Conservation (phyloP, 2,329 filamentous ascomycete genomes). For the Stachybotrys echinatus region DNA sequence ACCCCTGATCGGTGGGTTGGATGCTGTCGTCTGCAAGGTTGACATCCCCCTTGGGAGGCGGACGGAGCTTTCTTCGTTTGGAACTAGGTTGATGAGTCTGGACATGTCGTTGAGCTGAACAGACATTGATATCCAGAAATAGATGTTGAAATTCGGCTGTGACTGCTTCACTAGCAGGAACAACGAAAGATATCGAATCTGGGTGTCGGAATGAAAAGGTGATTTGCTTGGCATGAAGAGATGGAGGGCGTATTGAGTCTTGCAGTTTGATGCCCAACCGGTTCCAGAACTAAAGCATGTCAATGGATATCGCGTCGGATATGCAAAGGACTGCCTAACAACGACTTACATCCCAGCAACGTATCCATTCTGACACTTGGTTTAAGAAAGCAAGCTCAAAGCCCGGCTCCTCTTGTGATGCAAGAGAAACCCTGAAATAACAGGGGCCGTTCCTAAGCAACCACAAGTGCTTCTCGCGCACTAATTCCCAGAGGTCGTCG, state of each 20-base stretch:
- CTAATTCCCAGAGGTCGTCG: conserved; percentile 15
- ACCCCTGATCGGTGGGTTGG: too few relatives aligned
- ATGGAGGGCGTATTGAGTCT: conserved; percentile 4
- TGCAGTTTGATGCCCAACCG: conserved; percentile 22
- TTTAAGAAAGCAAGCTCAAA: conserved; percentile 6
- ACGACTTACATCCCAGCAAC: conserved; percentile 18
- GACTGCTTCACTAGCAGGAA: conserved; percentile 17
- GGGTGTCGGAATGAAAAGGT: conserved; percentile 31
- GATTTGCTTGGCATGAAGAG: conserved; percentile 11
- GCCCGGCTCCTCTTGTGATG: conserved; percentile 12
- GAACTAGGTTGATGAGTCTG: neutral
- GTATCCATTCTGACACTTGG: conserved; percentile 13
- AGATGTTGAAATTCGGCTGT: conserved; percentile 20
- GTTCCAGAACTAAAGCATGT: conserved; percentile 21
- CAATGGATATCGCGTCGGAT: too few relatives aligned
- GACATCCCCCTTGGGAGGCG: neutral
- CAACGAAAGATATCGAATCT: conserved; percentile 22
- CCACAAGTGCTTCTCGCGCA: conserved; percentile 22
- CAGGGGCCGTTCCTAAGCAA: conserved; percentile 23
- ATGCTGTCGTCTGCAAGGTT: neutral
- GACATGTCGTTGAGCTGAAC: neutral
- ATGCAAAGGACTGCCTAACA: too few relatives aligned
- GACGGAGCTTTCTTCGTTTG: neutral
- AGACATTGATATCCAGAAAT: neutral
- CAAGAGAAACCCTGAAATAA: conserved; percentile 19